Evolutionary conservation across 2,329 filamentous ascomycete species (phyloP).

Genomic region (Domatiomyces globalis): DNA sequence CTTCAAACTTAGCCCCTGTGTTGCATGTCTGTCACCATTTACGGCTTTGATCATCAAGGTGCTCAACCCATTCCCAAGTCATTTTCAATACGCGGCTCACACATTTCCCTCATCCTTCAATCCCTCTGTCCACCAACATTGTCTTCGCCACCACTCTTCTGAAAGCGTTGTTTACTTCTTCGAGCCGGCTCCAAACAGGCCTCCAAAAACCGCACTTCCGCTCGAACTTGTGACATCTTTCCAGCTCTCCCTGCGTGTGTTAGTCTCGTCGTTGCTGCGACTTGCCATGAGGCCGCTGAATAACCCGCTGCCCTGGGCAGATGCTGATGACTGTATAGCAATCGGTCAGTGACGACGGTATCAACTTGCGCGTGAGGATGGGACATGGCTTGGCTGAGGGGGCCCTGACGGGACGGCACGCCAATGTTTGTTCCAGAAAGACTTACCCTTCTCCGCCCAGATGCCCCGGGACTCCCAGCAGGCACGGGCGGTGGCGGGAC

Average conservation of each 20-base stretch:
- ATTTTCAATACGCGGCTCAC: background rate
- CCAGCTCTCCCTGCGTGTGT: slow-evolving; percentile 9
- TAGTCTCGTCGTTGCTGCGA: slow-evolving; percentile 5
- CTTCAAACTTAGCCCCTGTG: too few species aligned
- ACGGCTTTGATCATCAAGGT: too few species aligned
- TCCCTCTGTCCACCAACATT: background rate
- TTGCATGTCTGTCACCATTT: too few species aligned
- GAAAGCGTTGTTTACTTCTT: too few species aligned
- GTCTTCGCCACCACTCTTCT: too few species aligned
- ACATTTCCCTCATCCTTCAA: background rate
- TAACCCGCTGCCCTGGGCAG: slow-evolving; percentile 8
- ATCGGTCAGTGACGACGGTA: background rate
- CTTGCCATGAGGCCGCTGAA: slow-evolving; percentile 13
- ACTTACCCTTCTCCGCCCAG: slow-evolving; percentile 13
- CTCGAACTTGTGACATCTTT: slow-evolving; percentile 6
- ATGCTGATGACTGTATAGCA: slow-evolving; percentile 10
- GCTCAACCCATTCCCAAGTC: too few species aligned
- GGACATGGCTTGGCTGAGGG: background rate
- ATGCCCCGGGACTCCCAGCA: slow-evolving; percentile 48
- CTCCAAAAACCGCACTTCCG: too few species aligned
- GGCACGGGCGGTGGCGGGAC: slow-evolving; percentile 67
- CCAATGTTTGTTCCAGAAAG: background rate
- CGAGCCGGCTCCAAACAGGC: too few species aligned
- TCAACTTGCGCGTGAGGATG: background rate
- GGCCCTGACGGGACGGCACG: background rate